phyloP scores from a whole-genome alignment of 2,329 filamentous ascomycete genomes.

The Curvularia sp. region DNA sequence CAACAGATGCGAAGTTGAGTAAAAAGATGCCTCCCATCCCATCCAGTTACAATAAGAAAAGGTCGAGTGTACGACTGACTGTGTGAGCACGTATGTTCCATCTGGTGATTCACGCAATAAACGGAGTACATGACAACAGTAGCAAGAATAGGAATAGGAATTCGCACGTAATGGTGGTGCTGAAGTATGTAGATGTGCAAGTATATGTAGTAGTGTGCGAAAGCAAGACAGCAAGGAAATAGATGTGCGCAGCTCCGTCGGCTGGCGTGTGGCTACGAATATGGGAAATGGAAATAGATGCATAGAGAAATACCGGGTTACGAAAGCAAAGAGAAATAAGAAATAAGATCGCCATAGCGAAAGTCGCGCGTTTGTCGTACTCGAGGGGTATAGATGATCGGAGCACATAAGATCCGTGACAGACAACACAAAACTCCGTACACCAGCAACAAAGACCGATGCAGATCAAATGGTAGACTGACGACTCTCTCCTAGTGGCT shows the following conservation, averaged over 20 bases:
- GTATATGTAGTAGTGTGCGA: conserved; percentile 1
- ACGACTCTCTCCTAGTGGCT: conserved; percentile 4
- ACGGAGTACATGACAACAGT: neutral
- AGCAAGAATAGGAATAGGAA: conserved; percentile 2
- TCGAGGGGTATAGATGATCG: conserved; percentile 29
- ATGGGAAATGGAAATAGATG: neutral
- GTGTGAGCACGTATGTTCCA: neutral
- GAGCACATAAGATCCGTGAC: conserved; percentile 23
- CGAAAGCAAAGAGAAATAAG: neutral
- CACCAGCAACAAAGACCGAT: conserved; percentile 18
- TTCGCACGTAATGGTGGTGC: neutral
- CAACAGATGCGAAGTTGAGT: neutral
- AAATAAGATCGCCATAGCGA: conserved; percentile 13
- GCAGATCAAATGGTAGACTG: conserved; percentile 3
- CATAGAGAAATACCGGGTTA: neutral
- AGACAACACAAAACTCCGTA: conserved; percentile 23
- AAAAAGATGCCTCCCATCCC: neutral
- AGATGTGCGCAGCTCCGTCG: conserved; percentile 5
- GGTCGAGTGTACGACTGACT: conserved; percentile 2
- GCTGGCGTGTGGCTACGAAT: conserved; percentile 10
- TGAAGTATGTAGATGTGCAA: conserved; percentile 9
- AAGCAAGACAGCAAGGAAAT: conserved; percentile 5
- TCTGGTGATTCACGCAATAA: neutral
- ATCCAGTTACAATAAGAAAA: neutral
- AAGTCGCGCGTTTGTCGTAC: conserved; percentile 22